Evolutionary conservation across 306 rosid genomes (phyloP), one percentile per base, ranked within the genome.

Genomic region (Begonia peltatifolia): DNA sequence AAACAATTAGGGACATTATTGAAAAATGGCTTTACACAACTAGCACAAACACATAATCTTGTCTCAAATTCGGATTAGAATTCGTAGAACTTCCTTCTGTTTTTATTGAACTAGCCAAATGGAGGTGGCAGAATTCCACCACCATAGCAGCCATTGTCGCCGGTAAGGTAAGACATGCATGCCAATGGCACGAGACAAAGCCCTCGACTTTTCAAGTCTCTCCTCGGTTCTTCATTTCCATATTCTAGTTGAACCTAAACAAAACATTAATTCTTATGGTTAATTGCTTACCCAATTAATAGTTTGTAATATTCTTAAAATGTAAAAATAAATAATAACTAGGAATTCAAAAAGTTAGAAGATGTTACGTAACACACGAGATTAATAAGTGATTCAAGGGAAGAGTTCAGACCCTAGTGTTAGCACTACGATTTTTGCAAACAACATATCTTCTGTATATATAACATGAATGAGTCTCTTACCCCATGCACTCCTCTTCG

Each of bases 171-270:
- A 9, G 94, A 68, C 87, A 87, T 78, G 74, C 90, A 83, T 2
- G 87, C 73, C 67, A 87, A 63, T 44, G 96, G 96, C 69, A 87
- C 94, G 0, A 87, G 74, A 67, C 94, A 87, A 8, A 87, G 81
- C 25, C 96, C 96, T 76, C 83, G 65, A 56, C 94, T 79, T 77
- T 83, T 65, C 36, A 87, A 79, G 68, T 84, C 87, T 44, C 78
- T 50, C 67, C 62, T 72, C 50, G 46, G 8, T 23, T 73, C 94
- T 41, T 64, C 84, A 41, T 57, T 64, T 58, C 43, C 71, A 13
- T 66, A 74, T 0, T 70, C 57, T 52, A 38, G 57, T 51, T 63
- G 41, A 51, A 63, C 70, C 95, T 87, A 76, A 23, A 47, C 12
- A 47, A 38, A 36, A 15, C 6, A 9, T 11, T 18, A 47, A 10